Evolutionary conservation across 257 asterid genomes (phyloP), one percentile per base, ranked within the genome.

Genomic region (Coffea canephora): DNA sequence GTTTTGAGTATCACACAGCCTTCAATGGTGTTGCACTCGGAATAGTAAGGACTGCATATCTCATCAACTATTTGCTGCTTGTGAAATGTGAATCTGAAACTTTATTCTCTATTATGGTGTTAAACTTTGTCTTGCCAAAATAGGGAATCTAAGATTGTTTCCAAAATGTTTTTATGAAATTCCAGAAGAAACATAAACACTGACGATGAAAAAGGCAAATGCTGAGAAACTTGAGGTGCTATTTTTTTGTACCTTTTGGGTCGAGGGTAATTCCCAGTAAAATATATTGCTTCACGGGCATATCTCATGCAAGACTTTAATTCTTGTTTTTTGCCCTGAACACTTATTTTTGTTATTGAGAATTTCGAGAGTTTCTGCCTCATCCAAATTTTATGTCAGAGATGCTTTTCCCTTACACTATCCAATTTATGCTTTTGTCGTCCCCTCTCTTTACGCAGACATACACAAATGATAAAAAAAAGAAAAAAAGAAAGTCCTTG

Each of bases 1-100:
- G 99, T 88, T 94, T 89, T 70, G 99, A 96, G 89, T 96, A 82
- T 81, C 95, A 94, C 85, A 90, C 97, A 69, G 96, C 99, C 81
- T 91, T 96, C 89, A 79, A 84, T 49, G 99, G 98, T 65, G 99
- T 96, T 82, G 93, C 92, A 65, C 82, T 96, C 82, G 99, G 99
- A 82, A 91, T 94, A 64, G 97, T 96, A 91, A 94, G 99, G 62
- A 65, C n/a, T 76, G 23, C 62, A 23, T n/a, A 48, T 71, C 75
- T 71, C 75, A n/a, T 34, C 34, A n/a, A n/a, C n/a, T 46, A 23
- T 71, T n/a, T 50, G 41, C 50, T 14, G 69, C 36, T 65, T 43
- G 34, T 77, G 13, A 19, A 31, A 45, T 45, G 55, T 13, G 69
- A 23, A 57, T 55, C 34, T 39, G 76, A 46, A 23, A 13, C 16